These are phyloP conservation scores for Zymoseptoria passerinii DNA, from an alignment of 2,329 filamentous ascomycete species.

Conservation along the genomic window DNA sequence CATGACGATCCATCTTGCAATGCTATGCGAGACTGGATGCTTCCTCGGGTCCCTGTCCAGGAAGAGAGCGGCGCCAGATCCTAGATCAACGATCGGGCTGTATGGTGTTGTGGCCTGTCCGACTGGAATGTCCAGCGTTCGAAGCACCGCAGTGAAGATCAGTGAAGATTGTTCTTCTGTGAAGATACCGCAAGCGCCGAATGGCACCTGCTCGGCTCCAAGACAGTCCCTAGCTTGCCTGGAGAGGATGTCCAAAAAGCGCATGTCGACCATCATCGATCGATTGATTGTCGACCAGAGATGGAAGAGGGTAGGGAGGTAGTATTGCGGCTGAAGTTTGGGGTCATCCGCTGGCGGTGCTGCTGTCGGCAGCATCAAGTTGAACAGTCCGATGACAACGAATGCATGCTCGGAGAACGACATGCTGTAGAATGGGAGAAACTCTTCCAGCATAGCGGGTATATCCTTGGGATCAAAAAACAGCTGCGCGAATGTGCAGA, in stretches of 20 bases:
- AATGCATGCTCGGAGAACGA: constrained; percentile 89
- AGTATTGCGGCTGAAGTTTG: constrained; percentile 77
- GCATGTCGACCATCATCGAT: constrained; percentile 77
- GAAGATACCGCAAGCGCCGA: constrained; percentile 82
- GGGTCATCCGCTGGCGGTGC: constrained; percentile 62
- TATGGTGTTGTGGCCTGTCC: constrained; percentile 94
- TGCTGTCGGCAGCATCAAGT: constrained; percentile 77
- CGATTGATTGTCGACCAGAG: constrained; percentile 89
- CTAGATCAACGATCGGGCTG: constrained; percentile 67
- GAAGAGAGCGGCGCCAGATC: constrained; percentile 73
- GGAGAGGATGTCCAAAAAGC: constrained; percentile 84
- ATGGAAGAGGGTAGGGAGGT: constrained; percentile 91
- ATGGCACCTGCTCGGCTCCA: constrained; percentile 64
- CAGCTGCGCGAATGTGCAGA: constrained; percentile 80
- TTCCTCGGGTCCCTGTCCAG: constrained; percentile 90
- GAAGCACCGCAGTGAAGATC: constrained; percentile 83
- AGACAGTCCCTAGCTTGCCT: constrained; percentile 78
- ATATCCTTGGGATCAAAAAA: constrained; percentile 89
- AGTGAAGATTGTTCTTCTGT: constrained; percentile 84
- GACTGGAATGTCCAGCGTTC: constrained; percentile 89
- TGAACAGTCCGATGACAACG: constrained; percentile 81
- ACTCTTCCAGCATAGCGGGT: constrained; percentile 54
- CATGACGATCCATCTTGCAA: constrained; percentile 87
- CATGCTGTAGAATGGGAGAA: constrained; percentile 66
- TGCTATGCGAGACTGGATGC: constrained; percentile 83